These are phyloP conservation scores for Euphorbia tirucalli DNA, from an alignment of 345 rosid species.

Conservation along the genomic window DNA sequence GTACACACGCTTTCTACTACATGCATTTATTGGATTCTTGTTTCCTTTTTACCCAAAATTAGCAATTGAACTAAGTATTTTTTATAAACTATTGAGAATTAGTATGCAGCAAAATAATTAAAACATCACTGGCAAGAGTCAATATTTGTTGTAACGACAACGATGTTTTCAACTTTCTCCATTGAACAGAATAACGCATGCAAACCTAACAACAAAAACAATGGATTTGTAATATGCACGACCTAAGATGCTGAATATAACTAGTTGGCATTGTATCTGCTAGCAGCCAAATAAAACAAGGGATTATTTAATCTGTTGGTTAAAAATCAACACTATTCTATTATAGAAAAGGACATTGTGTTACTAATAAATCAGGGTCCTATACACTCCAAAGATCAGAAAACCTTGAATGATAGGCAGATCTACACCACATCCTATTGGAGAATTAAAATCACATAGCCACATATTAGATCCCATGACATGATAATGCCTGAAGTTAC, in stretches of 20 bases:
- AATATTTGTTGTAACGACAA: no score
- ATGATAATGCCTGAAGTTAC: conserved; percentile 10
- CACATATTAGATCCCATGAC: background rate
- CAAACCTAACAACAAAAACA: background rate
- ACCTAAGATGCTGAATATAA: background rate
- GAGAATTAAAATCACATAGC: background rate
- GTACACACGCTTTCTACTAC: background rate
- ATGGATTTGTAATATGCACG: background rate
- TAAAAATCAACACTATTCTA: background rate
- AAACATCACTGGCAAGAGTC: background rate
- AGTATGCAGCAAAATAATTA: no score
- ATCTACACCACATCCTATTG: background rate
- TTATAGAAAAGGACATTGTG: background rate
- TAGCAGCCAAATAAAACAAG: background rate
- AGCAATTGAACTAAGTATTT: background rate
- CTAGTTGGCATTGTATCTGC: no score
- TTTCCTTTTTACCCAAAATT: background rate
- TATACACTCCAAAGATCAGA: background rate
- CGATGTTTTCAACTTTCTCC: background rate
- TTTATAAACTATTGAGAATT: no score
- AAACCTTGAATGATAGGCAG: background rate
- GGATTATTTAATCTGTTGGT: background rate
- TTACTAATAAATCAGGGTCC: background rate
- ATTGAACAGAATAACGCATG: no score
- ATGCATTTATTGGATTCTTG: background rate